A percentile compares a stretch with the other conserved stretches of the same genome.
Conservation (phyloP, 495 filamentous ascomycete genomes). For the Aspergillus incahuasiensis region DNA sequence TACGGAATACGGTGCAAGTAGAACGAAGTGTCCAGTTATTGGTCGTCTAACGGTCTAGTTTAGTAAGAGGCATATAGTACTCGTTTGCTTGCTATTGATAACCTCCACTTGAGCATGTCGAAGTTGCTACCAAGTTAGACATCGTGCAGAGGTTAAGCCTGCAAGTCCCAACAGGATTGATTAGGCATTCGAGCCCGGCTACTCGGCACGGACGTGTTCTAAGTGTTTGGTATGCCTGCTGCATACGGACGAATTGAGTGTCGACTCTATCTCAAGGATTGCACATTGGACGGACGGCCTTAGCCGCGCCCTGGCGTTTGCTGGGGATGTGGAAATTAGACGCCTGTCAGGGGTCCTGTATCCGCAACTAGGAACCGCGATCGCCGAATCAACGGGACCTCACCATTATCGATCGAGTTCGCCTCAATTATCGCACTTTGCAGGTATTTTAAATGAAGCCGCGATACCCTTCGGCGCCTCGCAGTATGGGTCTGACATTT, state of each 20-base stretch:
- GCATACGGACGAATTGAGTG: too few relatives aligned
- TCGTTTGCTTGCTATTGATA: too few relatives aligned
- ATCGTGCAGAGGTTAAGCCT: too few relatives aligned
- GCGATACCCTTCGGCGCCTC: background rate
- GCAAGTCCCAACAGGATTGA: too few relatives aligned
- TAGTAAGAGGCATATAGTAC: too few relatives aligned
- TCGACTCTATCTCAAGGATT: background rate
- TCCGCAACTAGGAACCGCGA: background rate
- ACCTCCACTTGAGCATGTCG: too few relatives aligned
- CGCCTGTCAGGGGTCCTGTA: background rate
- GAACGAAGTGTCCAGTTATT: too few relatives aligned
- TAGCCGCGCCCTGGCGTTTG: background rate
- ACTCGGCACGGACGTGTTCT: too few relatives aligned
- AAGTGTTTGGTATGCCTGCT: background rate
- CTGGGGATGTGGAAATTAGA: background rate
- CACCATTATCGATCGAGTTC: background rate
- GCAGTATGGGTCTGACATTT: background rate
- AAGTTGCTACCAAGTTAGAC: too few relatives aligned
- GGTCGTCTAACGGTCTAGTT: too few relatives aligned
- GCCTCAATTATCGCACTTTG: background rate
- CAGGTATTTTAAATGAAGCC: background rate
- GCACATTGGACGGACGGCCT: background rate
- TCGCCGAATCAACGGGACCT: background rate
- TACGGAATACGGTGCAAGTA: too few relatives aligned
- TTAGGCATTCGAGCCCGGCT: too few relatives aligned